These are phyloP conservation scores for Omphalotus olearius DNA, from an alignment of 1,284 basidiomycete genomes.

Conservation along the genomic window DNA sequence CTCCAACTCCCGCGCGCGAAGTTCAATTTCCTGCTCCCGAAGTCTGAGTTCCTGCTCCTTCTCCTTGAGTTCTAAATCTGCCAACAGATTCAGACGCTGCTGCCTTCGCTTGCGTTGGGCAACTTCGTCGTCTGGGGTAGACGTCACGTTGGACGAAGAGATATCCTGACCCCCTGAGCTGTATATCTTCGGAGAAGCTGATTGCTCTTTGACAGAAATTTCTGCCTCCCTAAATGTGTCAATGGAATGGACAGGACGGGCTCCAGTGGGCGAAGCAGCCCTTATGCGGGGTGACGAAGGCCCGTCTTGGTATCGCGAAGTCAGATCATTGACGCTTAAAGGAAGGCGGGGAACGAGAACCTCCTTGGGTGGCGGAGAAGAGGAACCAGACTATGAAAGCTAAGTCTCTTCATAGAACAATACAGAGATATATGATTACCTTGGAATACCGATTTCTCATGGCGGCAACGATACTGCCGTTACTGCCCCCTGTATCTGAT, in stretches of 20 bases:
- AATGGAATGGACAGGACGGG: constrained; percentile 12
- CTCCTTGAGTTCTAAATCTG: constrained; percentile 47
- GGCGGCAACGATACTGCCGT: constrained; percentile 59
- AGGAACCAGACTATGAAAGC: constrained; percentile 39
- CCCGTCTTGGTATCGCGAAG: constrained; percentile 55
- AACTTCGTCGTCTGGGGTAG: constrained; percentile 24
- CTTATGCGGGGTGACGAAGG: constrained; percentile 29
- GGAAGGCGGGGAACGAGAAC: constrained; percentile 45
- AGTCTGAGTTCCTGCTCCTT: constrained; percentile 49
- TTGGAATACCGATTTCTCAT: constrained; percentile 61
- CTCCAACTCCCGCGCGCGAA: constrained; percentile 50
- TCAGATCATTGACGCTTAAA: constrained; percentile 61
- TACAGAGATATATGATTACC: constrained; percentile 34
- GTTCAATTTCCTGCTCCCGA: constrained; percentile 57
- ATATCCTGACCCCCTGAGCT: not conserved
- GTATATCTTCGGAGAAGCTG: not conserved
- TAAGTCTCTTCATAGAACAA: not conserved
- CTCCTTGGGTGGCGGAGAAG: constrained; percentile 57
- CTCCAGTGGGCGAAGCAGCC: constrained; percentile 24
- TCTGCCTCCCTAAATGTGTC: constrained; percentile 14
- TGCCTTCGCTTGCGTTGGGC: constrained; percentile 37
- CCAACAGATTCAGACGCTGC: constrained; percentile 44
- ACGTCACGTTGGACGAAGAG: constrained; percentile 4
- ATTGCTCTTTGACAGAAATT: constrained; percentile 6
- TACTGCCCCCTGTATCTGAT: constrained; percentile 45